Evolutionary conservation across 169 alveolate genomes (phyloP).

Genomic region (Plasmodium gallinaceum): DNA sequence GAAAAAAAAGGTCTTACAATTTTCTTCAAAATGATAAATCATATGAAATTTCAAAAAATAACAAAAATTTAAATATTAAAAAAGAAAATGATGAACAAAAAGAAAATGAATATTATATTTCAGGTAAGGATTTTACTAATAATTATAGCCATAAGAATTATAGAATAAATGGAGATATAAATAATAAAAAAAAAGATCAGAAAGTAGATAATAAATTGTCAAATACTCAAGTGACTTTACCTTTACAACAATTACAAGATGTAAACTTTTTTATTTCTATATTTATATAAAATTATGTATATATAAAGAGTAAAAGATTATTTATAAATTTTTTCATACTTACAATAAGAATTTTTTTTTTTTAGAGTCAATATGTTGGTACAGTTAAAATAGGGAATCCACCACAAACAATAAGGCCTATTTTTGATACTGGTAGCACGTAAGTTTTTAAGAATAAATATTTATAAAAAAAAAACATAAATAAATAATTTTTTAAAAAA

Average conservation of each 20-base stretch:
- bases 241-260: constrained; percentile 60
- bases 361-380: constrained; percentile 82
- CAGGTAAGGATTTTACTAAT: background rate
- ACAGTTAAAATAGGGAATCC: constrained; percentile 86
- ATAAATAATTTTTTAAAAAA: constrained; percentile 36
- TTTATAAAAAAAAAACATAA: constrained; percentile 5
- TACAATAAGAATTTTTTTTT: background rate
- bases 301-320: background rate
- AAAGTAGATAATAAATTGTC: background rate
- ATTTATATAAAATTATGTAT: background rate
- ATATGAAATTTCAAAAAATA: background rate
- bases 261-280: constrained; percentile 10
- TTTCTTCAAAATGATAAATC: constrained; percentile 32
- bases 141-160: background rate
- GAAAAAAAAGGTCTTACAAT: constrained; percentile 21
- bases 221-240: constrained; percentile 27
- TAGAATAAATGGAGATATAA: background rate
- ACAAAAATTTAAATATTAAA: background rate
- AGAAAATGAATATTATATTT: background rate
- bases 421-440: constrained; percentile 92
- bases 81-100: background rate
- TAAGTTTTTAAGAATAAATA: constrained; percentile 23
- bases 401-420: constrained; percentile 85
- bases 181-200: background rate
- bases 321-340: background rate